Percentiles rank a stretch among this genome's conserved stretches.
Conservation (phyloP, 768 basidiomycete genomes). For the Amylocystis lapponica region DNA sequence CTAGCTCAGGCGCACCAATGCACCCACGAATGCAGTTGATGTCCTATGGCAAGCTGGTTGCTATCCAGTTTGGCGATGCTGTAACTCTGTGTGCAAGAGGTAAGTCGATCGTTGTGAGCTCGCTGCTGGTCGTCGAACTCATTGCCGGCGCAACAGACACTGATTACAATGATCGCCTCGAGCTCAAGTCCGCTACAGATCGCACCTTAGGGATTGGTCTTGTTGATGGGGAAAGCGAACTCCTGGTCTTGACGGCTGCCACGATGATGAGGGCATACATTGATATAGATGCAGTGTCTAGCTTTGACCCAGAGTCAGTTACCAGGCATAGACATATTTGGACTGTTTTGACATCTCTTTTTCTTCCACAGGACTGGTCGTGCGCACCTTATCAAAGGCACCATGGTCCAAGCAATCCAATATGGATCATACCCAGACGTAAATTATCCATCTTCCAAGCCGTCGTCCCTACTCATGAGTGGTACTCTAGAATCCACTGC, state of each 20-base stretch:
- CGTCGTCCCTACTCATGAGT: background rate
- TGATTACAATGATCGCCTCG: conserved; percentile 65
- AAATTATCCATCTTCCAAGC: conserved; percentile 6
- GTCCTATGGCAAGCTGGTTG: conserved; percentile 50
- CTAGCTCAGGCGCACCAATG: conserved; percentile 60
- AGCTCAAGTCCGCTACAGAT: conserved; percentile 61
- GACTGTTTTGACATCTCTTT: background rate
- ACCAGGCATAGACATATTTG: background rate
- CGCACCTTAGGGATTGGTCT: conserved; percentile 68
- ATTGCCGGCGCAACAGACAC: conserved; percentile 56
- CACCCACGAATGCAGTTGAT: conserved; percentile 65
- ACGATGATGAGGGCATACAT: conserved; percentile 64
- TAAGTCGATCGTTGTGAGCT: conserved; percentile 16
- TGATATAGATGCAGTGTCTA: conserved; percentile 53
- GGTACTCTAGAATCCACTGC: conserved; percentile 57
- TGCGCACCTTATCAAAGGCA: conserved; percentile 67
- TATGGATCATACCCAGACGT: conserved; percentile 68
- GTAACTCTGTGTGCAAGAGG: conserved; percentile 68
- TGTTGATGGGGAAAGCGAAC: conserved; percentile 39
- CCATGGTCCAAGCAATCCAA: conserved; percentile 78
- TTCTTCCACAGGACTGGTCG: conserved; percentile 47
- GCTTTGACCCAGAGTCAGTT: conserved; percentile 56
- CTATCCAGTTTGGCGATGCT: conserved; percentile 72
- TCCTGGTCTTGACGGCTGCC: conserved; percentile 60
- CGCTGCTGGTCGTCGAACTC: background rate